phyloP scores from a whole-genome alignment of 768 basidiomycete species.

The Sporobolomyces phaffii region DNA sequence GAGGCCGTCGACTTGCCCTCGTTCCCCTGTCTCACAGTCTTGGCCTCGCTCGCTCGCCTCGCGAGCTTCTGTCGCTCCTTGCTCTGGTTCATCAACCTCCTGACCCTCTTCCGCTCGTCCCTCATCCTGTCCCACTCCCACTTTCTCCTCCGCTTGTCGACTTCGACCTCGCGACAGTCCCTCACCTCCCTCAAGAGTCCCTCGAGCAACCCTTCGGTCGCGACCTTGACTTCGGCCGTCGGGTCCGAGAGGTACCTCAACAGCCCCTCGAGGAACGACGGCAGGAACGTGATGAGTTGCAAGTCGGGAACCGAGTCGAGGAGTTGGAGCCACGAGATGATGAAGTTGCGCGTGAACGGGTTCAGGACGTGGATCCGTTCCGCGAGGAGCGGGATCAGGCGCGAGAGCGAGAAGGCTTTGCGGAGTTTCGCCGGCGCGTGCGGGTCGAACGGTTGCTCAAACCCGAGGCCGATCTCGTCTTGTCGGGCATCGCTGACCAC shows the following conservation, averaged over 20 bases:
- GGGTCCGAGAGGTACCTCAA: slow-evolving; percentile 96
- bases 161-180: slow-evolving; percentile 57
- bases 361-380: slow-evolving; percentile 92
- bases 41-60: slow-evolving; percentile 46
- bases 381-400: slow-evolving; percentile 86
- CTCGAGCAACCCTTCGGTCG: slow-evolving; percentile 72
- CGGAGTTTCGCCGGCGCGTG: slow-evolving; percentile 45
- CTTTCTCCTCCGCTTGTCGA: slow-evolving; percentile 4
- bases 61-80: slow-evolving; percentile 7
- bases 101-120: slow-evolving; percentile 52
- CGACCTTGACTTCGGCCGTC: slow-evolving; percentile 82
- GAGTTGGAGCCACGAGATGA: slow-evolving; percentile 95
- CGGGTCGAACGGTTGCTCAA: slow-evolving; percentile 48
- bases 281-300: slow-evolving; percentile 87
- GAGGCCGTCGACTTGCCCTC: background rate
- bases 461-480: slow-evolving; percentile 51
- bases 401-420: slow-evolving; percentile 82
- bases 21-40: slow-evolving; percentile 9
- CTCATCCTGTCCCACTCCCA: slow-evolving; percentile 46
- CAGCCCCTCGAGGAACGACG: slow-evolving; percentile 88
- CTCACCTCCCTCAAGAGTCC: slow-evolving; percentile 87
- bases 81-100: slow-evolving; percentile 6
- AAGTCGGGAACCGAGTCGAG: slow-evolving; percentile 94
- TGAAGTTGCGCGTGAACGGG: slow-evolving; percentile 88
- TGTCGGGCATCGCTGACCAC: slow-evolving; percentile 66